Evolutionary conservation across 2,329 filamentous ascomycete species (phyloP).

Genomic region (Gremmenia infestans): DNA sequence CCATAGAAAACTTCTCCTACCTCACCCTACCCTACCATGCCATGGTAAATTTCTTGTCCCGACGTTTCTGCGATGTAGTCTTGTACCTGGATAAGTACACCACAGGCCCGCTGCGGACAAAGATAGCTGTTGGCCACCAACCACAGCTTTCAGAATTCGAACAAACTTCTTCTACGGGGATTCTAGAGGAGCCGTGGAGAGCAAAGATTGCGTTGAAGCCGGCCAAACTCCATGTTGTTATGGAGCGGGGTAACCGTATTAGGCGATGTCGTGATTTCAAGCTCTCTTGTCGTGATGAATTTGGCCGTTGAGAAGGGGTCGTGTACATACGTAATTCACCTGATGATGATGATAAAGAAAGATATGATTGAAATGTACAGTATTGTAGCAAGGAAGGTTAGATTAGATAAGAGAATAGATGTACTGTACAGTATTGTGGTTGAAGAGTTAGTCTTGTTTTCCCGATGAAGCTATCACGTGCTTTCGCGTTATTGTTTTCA

Average conservation of each 20-base stretch:
- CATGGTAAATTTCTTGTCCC: background rate
- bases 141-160: background rate
- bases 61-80: background rate
- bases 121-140: background rate
- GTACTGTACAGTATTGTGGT: background rate
- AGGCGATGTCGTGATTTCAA: conserved; percentile 21
- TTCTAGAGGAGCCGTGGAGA: no score
- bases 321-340: background rate
- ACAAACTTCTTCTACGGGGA: no score
- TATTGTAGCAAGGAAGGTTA: background rate
- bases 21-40: no score
- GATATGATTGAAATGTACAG: no score
- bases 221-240: conserved; percentile 1
- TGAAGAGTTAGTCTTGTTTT: background rate
- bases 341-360: background rate
- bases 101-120: no score
- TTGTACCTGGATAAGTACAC: background rate
- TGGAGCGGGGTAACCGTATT: conserved; percentile 12
- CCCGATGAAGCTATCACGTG: background rate
- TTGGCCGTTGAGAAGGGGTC: background rate
- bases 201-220: background rate
- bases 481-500: background rate
- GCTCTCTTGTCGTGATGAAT: conserved; percentile 13
- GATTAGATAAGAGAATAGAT: background rate
- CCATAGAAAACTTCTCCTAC: no score